A percentile compares a stretch with the other conserved stretches of the same genome.
Evolutionary conservation across 805 yeast genomes (phyloP).

Genomic region (Candida sanyiensis): DNA sequence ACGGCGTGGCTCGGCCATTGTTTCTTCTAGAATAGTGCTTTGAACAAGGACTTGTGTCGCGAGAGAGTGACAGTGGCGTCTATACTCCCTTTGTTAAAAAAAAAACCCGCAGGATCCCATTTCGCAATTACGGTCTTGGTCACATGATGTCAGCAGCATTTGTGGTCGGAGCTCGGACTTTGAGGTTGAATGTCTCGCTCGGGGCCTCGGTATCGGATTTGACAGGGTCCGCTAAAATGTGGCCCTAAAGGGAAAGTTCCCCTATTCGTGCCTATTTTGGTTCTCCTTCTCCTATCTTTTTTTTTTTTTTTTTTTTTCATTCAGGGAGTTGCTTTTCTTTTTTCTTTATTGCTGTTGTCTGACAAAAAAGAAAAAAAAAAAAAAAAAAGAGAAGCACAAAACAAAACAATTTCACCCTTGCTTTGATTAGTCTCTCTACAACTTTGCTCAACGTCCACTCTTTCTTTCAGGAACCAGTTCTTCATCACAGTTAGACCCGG

Average conservation of each 20-base stretch:
- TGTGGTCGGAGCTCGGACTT: not conserved
- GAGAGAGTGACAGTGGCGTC: not conserved
- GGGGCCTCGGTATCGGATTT: not conserved
- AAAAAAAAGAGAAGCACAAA: not conserved
- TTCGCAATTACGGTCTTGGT: no score
- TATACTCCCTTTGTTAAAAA: no score
- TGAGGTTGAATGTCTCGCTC: not conserved
- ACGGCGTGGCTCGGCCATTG: conserved; percentile 30
- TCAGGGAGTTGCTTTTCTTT: not conserved
- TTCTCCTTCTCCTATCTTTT: conserved; percentile 8
- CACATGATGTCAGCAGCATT: no score
- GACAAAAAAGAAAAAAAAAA: not conserved
- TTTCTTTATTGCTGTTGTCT: not conserved
- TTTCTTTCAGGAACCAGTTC: no score
- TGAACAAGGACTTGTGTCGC: not conserved
- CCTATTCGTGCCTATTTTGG: not conserved
- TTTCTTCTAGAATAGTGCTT: not conserved
- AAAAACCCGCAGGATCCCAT: not conserved
- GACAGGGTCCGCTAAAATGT: not conserved
- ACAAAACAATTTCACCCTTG: no score
- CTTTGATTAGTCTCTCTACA: no score
- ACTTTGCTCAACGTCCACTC: no score
- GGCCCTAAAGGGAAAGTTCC: not conserved
- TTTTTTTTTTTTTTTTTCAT: not conserved
- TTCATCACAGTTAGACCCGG: no score